Conservation (phyloP, 1,139 yeast genomes). For the Saccharomyces hybrid region DNA sequence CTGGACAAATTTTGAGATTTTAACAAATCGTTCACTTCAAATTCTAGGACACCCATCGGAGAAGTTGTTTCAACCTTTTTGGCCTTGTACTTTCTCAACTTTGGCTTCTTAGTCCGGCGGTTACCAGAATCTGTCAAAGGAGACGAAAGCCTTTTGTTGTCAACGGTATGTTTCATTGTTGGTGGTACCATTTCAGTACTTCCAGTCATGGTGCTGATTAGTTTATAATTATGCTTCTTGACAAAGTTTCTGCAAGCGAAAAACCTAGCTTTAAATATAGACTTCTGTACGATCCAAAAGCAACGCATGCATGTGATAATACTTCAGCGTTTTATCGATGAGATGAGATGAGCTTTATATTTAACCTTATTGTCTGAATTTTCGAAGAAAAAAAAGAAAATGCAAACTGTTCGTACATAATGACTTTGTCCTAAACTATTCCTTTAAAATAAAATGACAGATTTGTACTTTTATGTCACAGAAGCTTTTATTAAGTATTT, state of each 20-base stretch:
- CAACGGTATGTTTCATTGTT: background rate
- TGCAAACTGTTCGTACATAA: background rate
- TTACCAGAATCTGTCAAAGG: background rate
- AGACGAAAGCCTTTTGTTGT: background rate
- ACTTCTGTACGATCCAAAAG: background rate
- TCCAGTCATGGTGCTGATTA: background rate
- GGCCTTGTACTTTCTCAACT: conserved; percentile 46
- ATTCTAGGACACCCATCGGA: conserved; percentile 70
- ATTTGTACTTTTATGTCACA: background rate
- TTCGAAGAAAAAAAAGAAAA: background rate
- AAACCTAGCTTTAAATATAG: background rate
- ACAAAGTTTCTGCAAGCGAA: background rate
- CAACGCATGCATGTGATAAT: background rate
- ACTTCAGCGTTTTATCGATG: background rate
- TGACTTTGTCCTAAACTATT: background rate
- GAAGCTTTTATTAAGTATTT: background rate
- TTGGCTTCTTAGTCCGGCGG: conserved; percentile 24
- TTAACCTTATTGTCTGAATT: background rate
- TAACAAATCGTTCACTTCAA: conserved; percentile 62
- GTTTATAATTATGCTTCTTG: background rate
- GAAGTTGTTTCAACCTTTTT: conserved; percentile 68
- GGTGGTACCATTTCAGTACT: background rate
- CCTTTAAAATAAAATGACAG: background rate
- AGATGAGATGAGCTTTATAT: background rate
- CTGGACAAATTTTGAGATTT: conserved; percentile 38